A percentile compares a stretch with the other conserved stretches of the same genome.
Evolutionary conservation across 1,284 basidiomycete genomes (phyloP).

Genomic region (Ganoderma leucocontextum): DNA sequence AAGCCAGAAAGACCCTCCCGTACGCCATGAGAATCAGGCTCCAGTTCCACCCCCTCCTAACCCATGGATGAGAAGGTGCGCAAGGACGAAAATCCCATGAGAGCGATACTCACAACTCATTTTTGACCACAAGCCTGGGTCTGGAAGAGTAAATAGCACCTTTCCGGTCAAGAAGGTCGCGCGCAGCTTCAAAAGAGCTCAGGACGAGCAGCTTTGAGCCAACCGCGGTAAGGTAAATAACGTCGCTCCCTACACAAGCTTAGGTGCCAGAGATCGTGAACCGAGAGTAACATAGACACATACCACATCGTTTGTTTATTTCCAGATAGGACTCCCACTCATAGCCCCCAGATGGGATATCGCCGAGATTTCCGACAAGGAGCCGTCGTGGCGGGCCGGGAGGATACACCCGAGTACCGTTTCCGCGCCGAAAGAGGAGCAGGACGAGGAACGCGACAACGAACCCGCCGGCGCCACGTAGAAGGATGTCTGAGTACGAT

Average conservation of each 20-base stretch:
- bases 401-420: not conserved
- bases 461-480: not conserved
- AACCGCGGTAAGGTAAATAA: conserved; percentile 20
- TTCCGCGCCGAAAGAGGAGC: not conserved
- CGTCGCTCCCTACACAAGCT: conserved; percentile 18
- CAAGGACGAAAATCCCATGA: not conserved
- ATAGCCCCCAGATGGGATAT: conserved; percentile 16
- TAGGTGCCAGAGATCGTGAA: not conserved
- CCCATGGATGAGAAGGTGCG: not conserved
- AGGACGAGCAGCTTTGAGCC: conserved; percentile 35
- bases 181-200: conserved; percentile 34
- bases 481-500: not conserved
- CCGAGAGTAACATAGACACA: not conserved
- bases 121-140: conserved; percentile 21
- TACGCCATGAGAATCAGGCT: conserved; percentile 26
- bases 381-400: conserved; percentile 11
- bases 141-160: conserved; percentile 21
- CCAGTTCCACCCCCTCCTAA: conserved; percentile 27
- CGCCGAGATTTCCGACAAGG: conserved; percentile 22
- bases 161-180: conserved; percentile 25
- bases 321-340: conserved; percentile 12
- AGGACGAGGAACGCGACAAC: not conserved
- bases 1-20: conserved; percentile 14
- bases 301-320: conserved; percentile 14
- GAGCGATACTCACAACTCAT: conserved; percentile 33